phyloP scores from a whole-genome alignment of 345 rosid species.

The Aquilaria yunnanensis region DNA sequence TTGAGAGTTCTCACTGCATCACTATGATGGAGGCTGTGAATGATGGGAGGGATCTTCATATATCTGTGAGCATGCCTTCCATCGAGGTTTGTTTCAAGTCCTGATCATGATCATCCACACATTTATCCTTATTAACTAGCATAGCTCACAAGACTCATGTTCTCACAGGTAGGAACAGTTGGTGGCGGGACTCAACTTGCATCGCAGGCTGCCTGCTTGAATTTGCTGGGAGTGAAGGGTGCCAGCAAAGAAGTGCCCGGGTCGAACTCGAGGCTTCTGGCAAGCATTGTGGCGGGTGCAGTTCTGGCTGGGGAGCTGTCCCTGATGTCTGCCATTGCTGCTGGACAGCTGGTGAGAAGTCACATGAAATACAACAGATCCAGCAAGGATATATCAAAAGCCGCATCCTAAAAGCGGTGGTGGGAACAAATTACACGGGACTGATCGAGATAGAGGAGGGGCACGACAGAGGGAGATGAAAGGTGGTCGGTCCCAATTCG shows the following conservation, averaged over 20 bases:
- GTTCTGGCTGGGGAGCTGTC: conserved; percentile 55
- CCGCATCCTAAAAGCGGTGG: not conserved
- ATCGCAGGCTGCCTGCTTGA: conserved; percentile 51
- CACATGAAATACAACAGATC: conserved; percentile 19
- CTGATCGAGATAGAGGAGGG: too few species aligned
- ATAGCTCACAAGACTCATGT: not conserved
- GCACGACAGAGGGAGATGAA: too few species aligned
- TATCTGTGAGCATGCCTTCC: conserved; percentile 45
- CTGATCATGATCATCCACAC: too few species aligned
- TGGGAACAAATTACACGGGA: too few species aligned
- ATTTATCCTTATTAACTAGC: too few species aligned
- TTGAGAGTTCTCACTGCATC: conserved; percentile 48
- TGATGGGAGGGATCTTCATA: conserved; percentile 38
- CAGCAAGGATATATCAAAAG: conserved; percentile 11
- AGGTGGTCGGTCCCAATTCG: too few species aligned
- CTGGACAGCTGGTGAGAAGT: conserved; percentile 14
- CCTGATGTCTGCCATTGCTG: conserved; percentile 36
- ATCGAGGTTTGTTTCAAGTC: conserved; percentile 28
- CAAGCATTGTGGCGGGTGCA: conserved; percentile 40
- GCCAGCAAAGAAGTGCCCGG: conserved; percentile 38
- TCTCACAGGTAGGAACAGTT: conserved; percentile 40
- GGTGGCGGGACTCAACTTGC: conserved; percentile 55
- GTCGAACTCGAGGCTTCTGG: conserved; percentile 36
- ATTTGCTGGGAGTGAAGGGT: conserved; percentile 51
- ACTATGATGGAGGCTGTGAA: conserved; percentile 54